phyloP scores from a whole-genome alignment of 2,329 filamentous ascomycete species.

The Xylariaceae sp. region DNA sequence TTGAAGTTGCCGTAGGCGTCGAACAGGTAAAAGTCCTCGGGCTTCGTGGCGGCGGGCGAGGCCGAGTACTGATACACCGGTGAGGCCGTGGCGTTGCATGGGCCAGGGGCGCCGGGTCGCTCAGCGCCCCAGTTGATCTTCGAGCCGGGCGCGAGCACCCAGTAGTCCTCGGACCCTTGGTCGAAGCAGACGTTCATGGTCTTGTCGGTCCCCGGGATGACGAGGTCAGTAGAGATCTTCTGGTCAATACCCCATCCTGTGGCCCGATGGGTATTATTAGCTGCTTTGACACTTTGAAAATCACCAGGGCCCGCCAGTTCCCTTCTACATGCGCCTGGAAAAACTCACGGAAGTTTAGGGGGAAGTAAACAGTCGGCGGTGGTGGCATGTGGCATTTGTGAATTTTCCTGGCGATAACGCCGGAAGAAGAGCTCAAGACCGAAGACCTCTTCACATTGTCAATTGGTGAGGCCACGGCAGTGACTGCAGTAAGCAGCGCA shows the following conservation, averaged over 20 bases:
- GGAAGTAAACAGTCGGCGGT: slow-evolving; percentile 12
- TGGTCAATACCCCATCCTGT: slow-evolving; percentile 8
- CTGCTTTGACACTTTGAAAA: neutral
- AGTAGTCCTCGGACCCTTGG: slow-evolving; percentile 23
- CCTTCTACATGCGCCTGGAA: too few relatives aligned
- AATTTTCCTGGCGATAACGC: slow-evolving; percentile 2
- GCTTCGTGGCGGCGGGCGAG: slow-evolving; percentile 5
- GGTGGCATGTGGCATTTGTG: slow-evolving; percentile 4
- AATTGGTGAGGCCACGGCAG: slow-evolving; percentile 1
- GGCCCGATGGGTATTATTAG: neutral
- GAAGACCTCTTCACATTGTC: neutral
- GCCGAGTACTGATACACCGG: slow-evolving; percentile 9
- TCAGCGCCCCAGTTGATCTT: slow-evolving; percentile 10
- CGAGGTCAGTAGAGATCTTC: slow-evolving; percentile 22
- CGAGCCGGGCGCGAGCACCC: slow-evolving; percentile 17
- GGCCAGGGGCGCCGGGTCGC: slow-evolving; percentile 1
- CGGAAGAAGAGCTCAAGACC: neutral
- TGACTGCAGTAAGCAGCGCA: slow-evolving; percentile 5
- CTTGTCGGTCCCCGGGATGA: slow-evolving; percentile 17
- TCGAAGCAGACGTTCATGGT: slow-evolving; percentile 23
- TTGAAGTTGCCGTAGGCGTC: slow-evolving; percentile 17
- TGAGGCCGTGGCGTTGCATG: slow-evolving; percentile 9
- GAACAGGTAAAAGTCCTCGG: slow-evolving; percentile 1
- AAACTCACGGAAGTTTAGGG: slow-evolving; percentile 11
- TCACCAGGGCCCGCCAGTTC: too few relatives aligned